These are phyloP conservation scores for Neurospora hispaniola DNA, from an alignment of 495 filamentous ascomycete species.

Conservation along the genomic window DNA sequence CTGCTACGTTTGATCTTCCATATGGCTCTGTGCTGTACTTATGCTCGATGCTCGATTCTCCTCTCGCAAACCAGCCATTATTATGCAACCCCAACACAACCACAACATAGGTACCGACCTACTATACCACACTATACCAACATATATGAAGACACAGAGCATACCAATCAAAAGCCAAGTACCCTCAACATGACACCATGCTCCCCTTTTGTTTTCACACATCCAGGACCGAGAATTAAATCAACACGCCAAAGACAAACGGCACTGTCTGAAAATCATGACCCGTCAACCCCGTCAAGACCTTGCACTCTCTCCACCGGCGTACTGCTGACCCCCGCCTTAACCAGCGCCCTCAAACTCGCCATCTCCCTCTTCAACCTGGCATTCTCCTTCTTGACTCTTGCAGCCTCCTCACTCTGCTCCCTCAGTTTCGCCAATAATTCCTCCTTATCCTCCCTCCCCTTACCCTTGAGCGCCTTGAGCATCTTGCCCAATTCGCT, in stretches of 20 bases:
- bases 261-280: background rate
- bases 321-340: conserved; percentile 13
- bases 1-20: background rate
- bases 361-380: conserved; percentile 42
- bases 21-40: background rate
- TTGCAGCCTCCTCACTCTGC: conserved; percentile 54
- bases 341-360: conserved; percentile 36
- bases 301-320: background rate
- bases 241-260: background rate
- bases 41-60: background rate
- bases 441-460: conserved; percentile 63
- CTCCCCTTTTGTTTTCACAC: background rate
- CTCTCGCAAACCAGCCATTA: background rate
- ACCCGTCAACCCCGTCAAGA: background rate
- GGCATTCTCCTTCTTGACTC: conserved; percentile 71
- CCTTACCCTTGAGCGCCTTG: conserved; percentile 55
- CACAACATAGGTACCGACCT: background rate
- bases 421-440: conserved; percentile 56
- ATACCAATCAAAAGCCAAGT: background rate
- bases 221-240: background rate
- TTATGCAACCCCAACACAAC: background rate
- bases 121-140: background rate
- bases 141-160: background rate
- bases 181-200: background rate
- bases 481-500: conserved; percentile 76